Base-by-base conservation (phyloP, 2,329 filamentous ascomycete genomes). In the Aureobasidium leucospermi region DNA sequence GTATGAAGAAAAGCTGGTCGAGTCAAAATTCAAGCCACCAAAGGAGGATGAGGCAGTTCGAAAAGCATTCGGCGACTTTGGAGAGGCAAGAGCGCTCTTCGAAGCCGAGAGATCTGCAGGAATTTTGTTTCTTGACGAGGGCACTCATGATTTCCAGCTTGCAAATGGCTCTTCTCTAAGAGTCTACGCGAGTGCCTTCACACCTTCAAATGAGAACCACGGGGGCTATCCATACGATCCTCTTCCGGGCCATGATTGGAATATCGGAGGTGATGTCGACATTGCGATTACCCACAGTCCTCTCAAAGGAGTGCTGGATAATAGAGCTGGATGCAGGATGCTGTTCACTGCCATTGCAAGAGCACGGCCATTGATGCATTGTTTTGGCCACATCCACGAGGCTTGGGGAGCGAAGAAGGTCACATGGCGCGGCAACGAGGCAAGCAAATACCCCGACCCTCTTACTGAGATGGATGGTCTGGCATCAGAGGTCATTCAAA, bases 341-440 rank as follows among this genome's bases (percentile, higher is more conserved):
- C 73, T 85, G 2, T 76, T 82, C 57, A 67, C 66, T 0, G 78
- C 81, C 0, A 65, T 84, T 0, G 71, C 74, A 1, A 65, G 66
- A 0, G 73, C 76, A 1, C 71, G 70, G 31, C 81, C 81, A 1
- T 66, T 67, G 6, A 63, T 84, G 4, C 79, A 83, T 66, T 83
- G 80, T 66, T 84, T 83, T 60, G 81, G 81, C 0, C 82, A 84
- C 62, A 79, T 84, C n/a, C 82, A 85, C 65, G 79, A 83, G 63
- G 77, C 74, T 0, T 86, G 82, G 81, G 85, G 84, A 2, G 78
- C 75, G 0, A 79, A 78, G 56, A 61, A 81, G 2, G 76, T 83
- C 0, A 70, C 72, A 1, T 87, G 84, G 85, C 70, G 38, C 63
- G n/a, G 60, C 63, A 8, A 62, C 61, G 32, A 61, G 67, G 36